phyloP scores from a whole-genome alignment of 441 rosid species.

The Dalechampia spathulata region DNA sequence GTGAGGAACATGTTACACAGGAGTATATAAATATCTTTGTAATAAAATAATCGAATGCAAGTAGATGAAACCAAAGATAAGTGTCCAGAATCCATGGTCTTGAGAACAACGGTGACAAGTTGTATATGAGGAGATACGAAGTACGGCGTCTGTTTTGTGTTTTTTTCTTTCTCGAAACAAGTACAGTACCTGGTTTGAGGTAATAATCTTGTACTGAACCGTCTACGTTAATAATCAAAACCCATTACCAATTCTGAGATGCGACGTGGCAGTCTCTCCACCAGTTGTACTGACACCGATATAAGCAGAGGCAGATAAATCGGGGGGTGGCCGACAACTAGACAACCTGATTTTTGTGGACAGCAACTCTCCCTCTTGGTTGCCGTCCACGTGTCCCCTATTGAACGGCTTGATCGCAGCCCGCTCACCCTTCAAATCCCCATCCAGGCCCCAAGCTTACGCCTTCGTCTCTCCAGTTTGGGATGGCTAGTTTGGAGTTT shows the following conservation, averaged over 20 bases:
- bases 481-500: background rate
- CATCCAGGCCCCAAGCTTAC: background rate
- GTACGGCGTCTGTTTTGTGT: too few relatives aligned
- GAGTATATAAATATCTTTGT: too few relatives aligned
- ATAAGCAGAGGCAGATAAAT: conserved; percentile 36
- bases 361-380: conserved; percentile 19
- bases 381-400: conserved; percentile 36
- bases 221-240: too few relatives aligned
- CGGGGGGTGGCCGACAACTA: conserved; percentile 73
- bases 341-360: conserved; percentile 50
- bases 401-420: conserved; percentile 21
- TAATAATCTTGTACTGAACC: too few relatives aligned
- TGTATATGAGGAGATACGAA: too few relatives aligned
- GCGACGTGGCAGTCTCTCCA: conserved; percentile 27
- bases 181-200: too few relatives aligned
- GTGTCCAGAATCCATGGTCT: too few relatives aligned
- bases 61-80: too few relatives aligned
- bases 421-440: background rate
- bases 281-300: conserved; percentile 26
- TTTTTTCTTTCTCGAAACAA: too few relatives aligned
- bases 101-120: too few relatives aligned
- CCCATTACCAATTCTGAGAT: conserved; percentile 15
- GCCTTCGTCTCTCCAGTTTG: background rate
- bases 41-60: too few relatives aligned
- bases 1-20: too few relatives aligned